phyloP scores from a whole-genome alignment of 768 basidiomycete genomes.

The Tephrocybe sp. region DNA sequence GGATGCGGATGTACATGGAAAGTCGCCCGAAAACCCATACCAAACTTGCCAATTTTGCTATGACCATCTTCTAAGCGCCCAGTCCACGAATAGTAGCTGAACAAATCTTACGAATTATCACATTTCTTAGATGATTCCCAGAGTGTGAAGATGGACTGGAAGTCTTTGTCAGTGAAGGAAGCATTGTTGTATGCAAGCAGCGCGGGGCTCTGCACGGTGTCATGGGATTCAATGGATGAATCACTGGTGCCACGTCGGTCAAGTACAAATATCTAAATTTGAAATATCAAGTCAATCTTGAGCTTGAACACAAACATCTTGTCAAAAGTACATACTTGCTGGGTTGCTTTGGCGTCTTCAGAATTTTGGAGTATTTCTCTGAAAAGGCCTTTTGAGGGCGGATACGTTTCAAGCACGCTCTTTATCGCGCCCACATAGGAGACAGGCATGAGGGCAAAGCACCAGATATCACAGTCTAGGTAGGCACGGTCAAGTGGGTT shows the following conservation, averaged over 20 bases:
- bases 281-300: neutral
- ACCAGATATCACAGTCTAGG: no score
- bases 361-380: slow-evolving; percentile 48
- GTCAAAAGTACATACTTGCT: slow-evolving; percentile 32
- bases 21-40: slow-evolving; percentile 47
- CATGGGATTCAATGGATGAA: slow-evolving; percentile 13
- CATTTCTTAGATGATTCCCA: slow-evolving; percentile 44
- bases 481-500: no score
- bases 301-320: neutral
- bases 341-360: slow-evolving; percentile 44
- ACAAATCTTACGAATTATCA: slow-evolving; percentile 37
- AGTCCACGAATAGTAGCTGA: neutral
- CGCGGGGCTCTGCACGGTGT: slow-evolving; percentile 37
- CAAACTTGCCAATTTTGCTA: slow-evolving; percentile 54
- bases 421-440: slow-evolving; percentile 11
- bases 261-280: slow-evolving; percentile 37
- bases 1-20: slow-evolving; percentile 38
- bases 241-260: slow-evolving; percentile 32
- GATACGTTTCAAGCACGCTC: slow-evolving; percentile 40
- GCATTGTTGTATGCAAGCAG: slow-evolving; percentile 47
- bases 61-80: neutral
- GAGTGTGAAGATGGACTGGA: slow-evolving; percentile 39
- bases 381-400: slow-evolving; percentile 40
- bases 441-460: neutral
- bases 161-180: slow-evolving; percentile 37